Base-by-base conservation (phyloP, 2,329 filamentous ascomycete species). In the Aspergillus chevalieri region DNA sequence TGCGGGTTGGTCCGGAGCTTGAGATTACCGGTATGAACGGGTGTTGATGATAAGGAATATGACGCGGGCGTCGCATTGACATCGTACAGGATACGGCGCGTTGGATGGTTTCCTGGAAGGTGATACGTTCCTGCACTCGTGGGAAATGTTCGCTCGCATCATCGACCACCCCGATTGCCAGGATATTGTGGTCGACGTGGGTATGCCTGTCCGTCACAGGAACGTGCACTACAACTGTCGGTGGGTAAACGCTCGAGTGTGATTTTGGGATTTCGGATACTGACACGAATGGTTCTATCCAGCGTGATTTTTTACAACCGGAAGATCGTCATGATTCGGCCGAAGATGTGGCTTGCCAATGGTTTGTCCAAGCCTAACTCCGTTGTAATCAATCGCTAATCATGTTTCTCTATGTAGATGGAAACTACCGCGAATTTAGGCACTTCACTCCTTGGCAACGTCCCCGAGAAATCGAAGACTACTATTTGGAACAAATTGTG, bases 291-390 rank as follows among this genome's bases (percentile, higher is more conserved):
- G 1, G 6, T 26, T 14, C 24, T 38, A 34, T 17, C 1, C 30
- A 65, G 64, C 6, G 74, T 85, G n/a, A 78, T 87, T 53, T 74
- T 75, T 52, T 74, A 82, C 46, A 79, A 90, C 57, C 78, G 81
- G 46, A 82, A 84, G 68, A 83, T 91, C 17, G 69, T 90, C 15
- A 74, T 85, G 51, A 85, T 93, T 50, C 75, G 86, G 9, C 86
- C 86, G 0, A 90, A 89, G 67, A 74, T 87, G 54, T 83, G 76
- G 59, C 76, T 90, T 5, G 85, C 85, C 44, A 85, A 86, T 52
- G 84, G 61, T 65, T 48, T 7, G 59, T 56, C 42, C 15, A 38
- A 19, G 33, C 14, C 42, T n/a, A 36, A 19, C 21, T 4, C 12
- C 6, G 10, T 48, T 33, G 5, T 9, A 30, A 19, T 34, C n/a